Evolutionary conservation across 108 stramenopile genomes (phyloP).

Genomic region (Pseudonitzschia multistriata): DNA sequence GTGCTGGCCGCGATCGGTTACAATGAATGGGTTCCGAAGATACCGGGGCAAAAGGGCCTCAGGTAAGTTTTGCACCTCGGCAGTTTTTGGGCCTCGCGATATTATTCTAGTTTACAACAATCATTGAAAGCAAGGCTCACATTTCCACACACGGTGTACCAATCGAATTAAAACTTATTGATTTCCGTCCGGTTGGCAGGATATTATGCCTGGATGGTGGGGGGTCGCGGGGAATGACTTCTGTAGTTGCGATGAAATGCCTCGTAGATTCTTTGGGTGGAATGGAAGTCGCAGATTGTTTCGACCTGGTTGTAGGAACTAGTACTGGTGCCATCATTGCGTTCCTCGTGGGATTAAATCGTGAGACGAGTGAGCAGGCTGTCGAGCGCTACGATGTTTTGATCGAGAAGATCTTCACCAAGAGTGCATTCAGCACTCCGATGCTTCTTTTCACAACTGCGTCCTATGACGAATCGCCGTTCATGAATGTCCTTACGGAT

Average conservation of each 20-base stretch:
- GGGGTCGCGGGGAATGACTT: slow-evolving; percentile 77
- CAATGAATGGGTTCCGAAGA: slow-evolving; percentile 81
- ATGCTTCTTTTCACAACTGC: slow-evolving; percentile 83
- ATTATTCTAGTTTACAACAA: too few relatives aligned
- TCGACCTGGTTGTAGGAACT: slow-evolving; percentile 83
- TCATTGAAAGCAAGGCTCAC: background rate
- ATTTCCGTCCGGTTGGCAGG: background rate
- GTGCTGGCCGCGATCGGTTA: slow-evolving; percentile 79
- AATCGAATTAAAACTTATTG: background rate
- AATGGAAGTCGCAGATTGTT: slow-evolving; percentile 73
- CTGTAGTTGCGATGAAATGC: slow-evolving; percentile 59
- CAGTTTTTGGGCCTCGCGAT: too few relatives aligned
- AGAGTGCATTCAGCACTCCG: slow-evolving; percentile 65
- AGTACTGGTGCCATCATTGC: slow-evolving; percentile 85
- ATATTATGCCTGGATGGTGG: slow-evolving; percentile 72
- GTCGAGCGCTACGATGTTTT: slow-evolving; percentile 74
- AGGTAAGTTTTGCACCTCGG: background rate
- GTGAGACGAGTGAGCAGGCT: slow-evolving; percentile 63
- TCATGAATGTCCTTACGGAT: slow-evolving; percentile 72
- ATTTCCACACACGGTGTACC: background rate
- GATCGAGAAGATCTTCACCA: slow-evolving; percentile 77
- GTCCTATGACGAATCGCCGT: slow-evolving; percentile 76
- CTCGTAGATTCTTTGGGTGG: slow-evolving; percentile 68
- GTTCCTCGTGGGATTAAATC: slow-evolving; percentile 67
- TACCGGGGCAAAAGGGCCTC: slow-evolving; percentile 64